Conservation (phyloP, 2,329 filamentous ascomycete genomes). For the Ceratocystiopsis brevicomis region DNA sequence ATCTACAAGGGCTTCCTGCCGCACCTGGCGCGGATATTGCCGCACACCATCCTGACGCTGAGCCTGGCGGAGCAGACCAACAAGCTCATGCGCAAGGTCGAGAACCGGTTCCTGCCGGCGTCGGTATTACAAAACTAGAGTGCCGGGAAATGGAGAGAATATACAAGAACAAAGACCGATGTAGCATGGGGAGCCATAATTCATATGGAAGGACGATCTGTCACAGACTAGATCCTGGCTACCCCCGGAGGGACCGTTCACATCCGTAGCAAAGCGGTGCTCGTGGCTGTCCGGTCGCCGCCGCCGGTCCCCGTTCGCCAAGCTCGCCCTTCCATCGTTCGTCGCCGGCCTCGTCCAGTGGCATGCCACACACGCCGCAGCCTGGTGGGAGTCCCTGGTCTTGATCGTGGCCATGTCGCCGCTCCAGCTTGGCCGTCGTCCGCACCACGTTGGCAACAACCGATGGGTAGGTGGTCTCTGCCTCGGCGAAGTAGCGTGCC, state of each 20-base stretch:
- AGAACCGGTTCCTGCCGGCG: slow-evolving; percentile 35
- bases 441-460: slow-evolving; percentile 92
- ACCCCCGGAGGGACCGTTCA: slow-evolving; percentile 41
- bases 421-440: slow-evolving; percentile 64
- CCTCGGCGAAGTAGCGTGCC: slow-evolving; percentile 68
- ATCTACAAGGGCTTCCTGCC: slow-evolving; percentile 98
- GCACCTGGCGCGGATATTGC: slow-evolving; percentile 81
- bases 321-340: slow-evolving; percentile 43
- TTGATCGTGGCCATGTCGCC: slow-evolving; percentile 10
- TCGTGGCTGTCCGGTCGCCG: slow-evolving; percentile 8
- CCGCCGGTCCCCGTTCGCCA: slow-evolving; percentile 20
- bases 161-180: no score
- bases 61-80: slow-evolving; percentile 93
- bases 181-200: no score
- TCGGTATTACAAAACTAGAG: slow-evolving; percentile 11
- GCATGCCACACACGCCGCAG: slow-evolving; percentile 56
- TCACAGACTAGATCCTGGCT: not conserved
- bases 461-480: slow-evolving; percentile 71
- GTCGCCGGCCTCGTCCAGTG: slow-evolving; percentile 43
- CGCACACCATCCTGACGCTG: slow-evolving; percentile 86
- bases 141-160: no score
- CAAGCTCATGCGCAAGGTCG: slow-evolving; percentile 68
- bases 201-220: no score
- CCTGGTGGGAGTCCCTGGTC: slow-evolving; percentile 8
- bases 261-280: slow-evolving; percentile 53